Evolutionary conservation across 1,139 yeast genomes (phyloP), one percentile per base, ranked within the genome.

Genomic region (Yamadazyma pseudoaaseri): DNA sequence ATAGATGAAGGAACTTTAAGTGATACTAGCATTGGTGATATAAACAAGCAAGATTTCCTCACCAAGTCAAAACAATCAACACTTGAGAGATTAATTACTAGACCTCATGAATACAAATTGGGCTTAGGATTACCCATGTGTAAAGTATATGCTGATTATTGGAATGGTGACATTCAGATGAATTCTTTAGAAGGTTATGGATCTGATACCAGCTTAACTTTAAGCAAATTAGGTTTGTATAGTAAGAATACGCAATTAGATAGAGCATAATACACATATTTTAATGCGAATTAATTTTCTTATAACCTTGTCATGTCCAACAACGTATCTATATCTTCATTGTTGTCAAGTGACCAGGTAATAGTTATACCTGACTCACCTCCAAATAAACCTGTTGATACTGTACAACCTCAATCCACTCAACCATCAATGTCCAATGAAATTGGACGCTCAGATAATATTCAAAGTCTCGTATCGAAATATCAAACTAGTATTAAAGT

Each of bases 61-160:
- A 58, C 64, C 18, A 51, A 50, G 35, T 42, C 53, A 12, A 66
- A 65, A 36, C 53, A 52, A 34, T 62, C 70, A 2, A 67, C 73
- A 0, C 54, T 68, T 37, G 65, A 60, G 30, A 51, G 52, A 21
- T 69, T 87, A 46, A 76, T 85, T 29, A 70, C 81, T 13, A 70
- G 96, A 44, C 86, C 94, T 1, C 81, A 85, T 20, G 74, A 82
- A 39, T 73, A 76, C 47, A 82, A 84, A 39, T 62, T 90, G 16
- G 97, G 97, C 0, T 73, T 90, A 45, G 96, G 97, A 0, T 66
- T 90, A 39, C 97, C 97, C 0, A 79, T 90, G 81, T 83, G 95
- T 49, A 80, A 85, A 45, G 86, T 90, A 0, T 90, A 90, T 53
- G 90, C 96, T 0, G 97, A 90, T 48, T 90, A 90, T 58, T 90